Percentiles rank a stretch among this genome's conserved stretches.
Conservation (phyloP, 2,329 filamentous ascomycete species). For the Chaetomiaceae sp. region DNA sequence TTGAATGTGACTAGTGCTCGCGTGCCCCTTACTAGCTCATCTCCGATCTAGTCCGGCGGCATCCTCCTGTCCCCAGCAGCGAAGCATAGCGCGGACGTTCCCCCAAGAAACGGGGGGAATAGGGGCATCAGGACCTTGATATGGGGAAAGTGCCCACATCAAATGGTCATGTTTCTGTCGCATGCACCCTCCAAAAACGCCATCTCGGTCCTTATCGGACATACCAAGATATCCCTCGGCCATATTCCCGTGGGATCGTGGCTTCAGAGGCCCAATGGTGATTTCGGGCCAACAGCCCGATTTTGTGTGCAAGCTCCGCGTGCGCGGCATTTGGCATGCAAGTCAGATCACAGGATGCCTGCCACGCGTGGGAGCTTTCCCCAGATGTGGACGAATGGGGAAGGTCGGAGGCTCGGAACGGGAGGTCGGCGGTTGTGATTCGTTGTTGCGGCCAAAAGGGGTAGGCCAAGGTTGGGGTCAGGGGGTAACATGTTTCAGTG, state of each 20-base stretch:
- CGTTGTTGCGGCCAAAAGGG: not conserved
- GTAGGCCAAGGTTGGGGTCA: too few relatives aligned
- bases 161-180: not conserved
- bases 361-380: not conserved
- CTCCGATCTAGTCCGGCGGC: not conserved
- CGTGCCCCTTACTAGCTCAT: too few relatives aligned
- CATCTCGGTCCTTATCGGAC: conserved; percentile 3
- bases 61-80: not conserved
- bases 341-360: conserved; percentile 6
- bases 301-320: not conserved
- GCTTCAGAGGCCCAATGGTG: not conserved
- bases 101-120: too few relatives aligned
- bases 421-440: not conserved
- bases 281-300: not conserved
- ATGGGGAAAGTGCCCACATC: not conserved
- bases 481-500: too few relatives aligned
- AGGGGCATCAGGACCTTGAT: not conserved
- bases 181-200: not conserved
- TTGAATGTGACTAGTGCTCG: too few relatives aligned
- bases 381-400: not conserved
- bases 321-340: conserved; percentile 3
- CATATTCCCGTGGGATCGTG: not conserved
- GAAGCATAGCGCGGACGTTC: too few relatives aligned
- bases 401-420: too few relatives aligned
- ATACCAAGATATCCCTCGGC: not conserved